Base-by-base conservation (phyloP, 225 moss, liverwort and hornwort genomes). In the Bryum argenteum region DNA sequence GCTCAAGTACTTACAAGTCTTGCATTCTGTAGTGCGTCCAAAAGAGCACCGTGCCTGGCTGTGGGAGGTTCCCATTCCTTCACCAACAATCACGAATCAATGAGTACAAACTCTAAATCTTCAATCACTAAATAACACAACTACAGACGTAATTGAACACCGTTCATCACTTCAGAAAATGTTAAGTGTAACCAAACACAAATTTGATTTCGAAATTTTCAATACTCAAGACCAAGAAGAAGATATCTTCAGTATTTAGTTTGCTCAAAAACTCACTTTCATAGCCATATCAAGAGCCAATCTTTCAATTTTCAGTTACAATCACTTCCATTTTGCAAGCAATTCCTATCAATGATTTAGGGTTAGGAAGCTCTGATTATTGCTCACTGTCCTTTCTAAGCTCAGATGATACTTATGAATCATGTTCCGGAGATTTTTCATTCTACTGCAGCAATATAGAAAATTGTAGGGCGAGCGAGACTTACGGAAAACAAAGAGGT, bases 21-120 rank as follows among this genome's bases (percentile, higher is more conserved):
- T 38, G 81, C 70, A 58, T 77, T 81, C 52, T 44, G 61, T 22
- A 79, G 69, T 10, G 83, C 81, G 41, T 83, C 77, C 72, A 89
- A 39, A 71, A 89, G 86, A 22, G 63, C 77, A 17, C 71, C 72
- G 68, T 89, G 86, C 65, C 77, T 79, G n/a, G 85, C 81, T 58
- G 79, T 82, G 45, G 89, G 89, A 65, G 86, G 81, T 70, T 83
- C 89, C 89, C 89, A 89, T 82, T 89, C 89, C 89, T 89, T 66
- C 63, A 77, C 44, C 66, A 63, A 48, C 3, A 53, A 53, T 12
- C 54, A 67, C 38, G 48, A 48, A 43, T 70, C 33, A 63, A 42
- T 45, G 11, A 67, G 24, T 57, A 40, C 42, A 4, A 44, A 45
- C 54, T 60, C 40, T 52, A 55, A 22, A 59, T 21, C 47, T 6